Evolutionary conservation across 805 yeast genomes (phyloP).

Genomic region (Candida odintsovae): DNA sequence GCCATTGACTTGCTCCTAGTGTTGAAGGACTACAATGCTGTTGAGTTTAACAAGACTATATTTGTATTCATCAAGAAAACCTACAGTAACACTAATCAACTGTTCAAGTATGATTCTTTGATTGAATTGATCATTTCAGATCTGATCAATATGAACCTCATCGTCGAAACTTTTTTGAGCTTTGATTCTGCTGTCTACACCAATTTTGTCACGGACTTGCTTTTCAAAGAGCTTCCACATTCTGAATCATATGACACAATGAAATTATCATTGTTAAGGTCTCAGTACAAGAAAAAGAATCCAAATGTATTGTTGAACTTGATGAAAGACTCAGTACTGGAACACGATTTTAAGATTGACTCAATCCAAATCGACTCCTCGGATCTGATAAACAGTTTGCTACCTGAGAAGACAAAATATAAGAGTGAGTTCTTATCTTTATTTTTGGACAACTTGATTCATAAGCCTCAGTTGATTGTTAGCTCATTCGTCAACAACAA

Average conservation of each 20-base stretch:
- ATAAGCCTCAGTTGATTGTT: slow-evolving; percentile 9
- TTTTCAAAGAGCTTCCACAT: slow-evolving; percentile 17
- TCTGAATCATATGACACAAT: slow-evolving; percentile 13
- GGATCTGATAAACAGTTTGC: slow-evolving; percentile 17
- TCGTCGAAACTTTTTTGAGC: slow-evolving; percentile 27
- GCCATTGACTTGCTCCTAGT: slow-evolving; percentile 18
- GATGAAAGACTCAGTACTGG: slow-evolving; percentile 12
- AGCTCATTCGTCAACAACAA: slow-evolving; percentile 3
- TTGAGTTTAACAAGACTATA: slow-evolving; percentile 22
- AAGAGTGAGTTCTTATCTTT: slow-evolving; percentile 14
- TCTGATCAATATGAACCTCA: slow-evolving; percentile 27
- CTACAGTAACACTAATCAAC: slow-evolving; percentile 25
- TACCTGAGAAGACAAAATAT: slow-evolving; percentile 14
- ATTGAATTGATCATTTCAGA: slow-evolving; percentile 33
- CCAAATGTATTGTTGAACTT: slow-evolving; percentile 15
- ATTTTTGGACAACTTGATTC: slow-evolving; percentile 15
- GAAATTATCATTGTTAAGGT: slow-evolving; percentile 17
- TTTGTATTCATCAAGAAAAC: slow-evolving; percentile 25
- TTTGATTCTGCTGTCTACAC: slow-evolving; percentile 16
- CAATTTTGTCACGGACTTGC: slow-evolving; percentile 16
- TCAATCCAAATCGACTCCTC: slow-evolving; percentile 22
- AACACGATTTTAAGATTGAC: slow-evolving; percentile 9
- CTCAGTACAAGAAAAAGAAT: slow-evolving; percentile 14
- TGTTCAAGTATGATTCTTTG: slow-evolving; percentile 30
- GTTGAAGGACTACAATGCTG: slow-evolving; percentile 14